These are phyloP conservation scores for Eimeria maxima DNA, from an alignment of 169 alveolate species.

Conservation along the genomic window DNA sequence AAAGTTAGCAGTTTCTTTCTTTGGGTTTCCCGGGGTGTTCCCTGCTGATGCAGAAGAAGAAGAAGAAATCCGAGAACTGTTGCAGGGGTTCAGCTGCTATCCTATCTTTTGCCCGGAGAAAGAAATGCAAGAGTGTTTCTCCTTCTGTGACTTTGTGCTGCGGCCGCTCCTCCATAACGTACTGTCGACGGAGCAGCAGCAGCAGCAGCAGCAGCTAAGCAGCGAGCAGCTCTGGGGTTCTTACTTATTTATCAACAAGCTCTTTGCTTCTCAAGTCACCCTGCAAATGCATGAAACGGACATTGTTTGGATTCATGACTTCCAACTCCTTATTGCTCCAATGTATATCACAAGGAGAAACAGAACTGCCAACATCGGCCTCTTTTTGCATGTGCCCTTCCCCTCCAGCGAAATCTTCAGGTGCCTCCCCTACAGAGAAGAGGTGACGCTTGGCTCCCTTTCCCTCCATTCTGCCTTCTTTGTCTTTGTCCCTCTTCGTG, in stretches of 20 bases:
- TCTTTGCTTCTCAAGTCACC: constrained; percentile 75
- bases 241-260: constrained; percentile 77
- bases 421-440: constrained; percentile 94
- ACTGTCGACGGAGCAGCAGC: constrained; percentile 13
- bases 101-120: constrained; percentile 79
- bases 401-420: constrained; percentile 95
- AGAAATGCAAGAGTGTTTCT: constrained; percentile 73
- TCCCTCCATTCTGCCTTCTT: background rate
- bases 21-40: constrained; percentile 84
- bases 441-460: constrained; percentile 81
- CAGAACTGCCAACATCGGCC: constrained; percentile 87
- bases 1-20: constrained; percentile 61
- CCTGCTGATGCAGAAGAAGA: constrained; percentile 76
- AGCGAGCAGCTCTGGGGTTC: constrained; percentile 81
- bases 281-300: constrained; percentile 82
- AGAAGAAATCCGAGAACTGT: constrained; percentile 60
- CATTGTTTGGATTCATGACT: constrained; percentile 96
- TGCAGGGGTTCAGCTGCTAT: constrained; percentile 73
- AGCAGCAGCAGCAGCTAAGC: constrained; percentile 60
- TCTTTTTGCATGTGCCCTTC: constrained; percentile 96
- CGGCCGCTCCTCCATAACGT: constrained; percentile 83
- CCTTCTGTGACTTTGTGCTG: constrained; percentile 79
- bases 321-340: constrained; percentile 86
- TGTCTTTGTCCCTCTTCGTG: background rate
- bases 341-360: constrained; percentile 79